These are phyloP conservation scores for Millerago galiae DNA, from an alignment of 805 yeast species.

Conservation along the genomic window DNA sequence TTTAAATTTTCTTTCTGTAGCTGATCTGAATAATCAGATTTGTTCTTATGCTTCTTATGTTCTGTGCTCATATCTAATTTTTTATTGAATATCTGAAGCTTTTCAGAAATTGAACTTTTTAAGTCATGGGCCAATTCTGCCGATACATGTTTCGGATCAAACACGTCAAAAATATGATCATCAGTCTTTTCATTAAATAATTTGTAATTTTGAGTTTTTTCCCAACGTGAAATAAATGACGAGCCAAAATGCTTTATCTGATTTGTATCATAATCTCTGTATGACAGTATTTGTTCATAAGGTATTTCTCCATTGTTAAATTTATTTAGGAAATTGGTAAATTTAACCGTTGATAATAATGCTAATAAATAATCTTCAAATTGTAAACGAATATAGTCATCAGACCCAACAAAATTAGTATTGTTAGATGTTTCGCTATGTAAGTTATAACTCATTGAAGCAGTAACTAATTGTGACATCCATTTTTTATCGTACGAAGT, in stretches of 20 bases:
- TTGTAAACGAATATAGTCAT: conserved; percentile 80
- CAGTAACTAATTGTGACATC: conserved; percentile 49
- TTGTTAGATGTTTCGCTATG: conserved; percentile 26
- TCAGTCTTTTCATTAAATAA: conserved; percentile 55
- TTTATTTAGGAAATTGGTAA: conserved; percentile 44
- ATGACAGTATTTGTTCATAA: conserved; percentile 21
- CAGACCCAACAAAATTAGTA: conserved; percentile 62
- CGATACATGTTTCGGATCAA: conserved; percentile 39
- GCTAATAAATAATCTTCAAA: conserved; percentile 89
- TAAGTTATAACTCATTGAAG: conserved; percentile 32
- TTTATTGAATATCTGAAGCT: conserved; percentile 27
- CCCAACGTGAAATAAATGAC: conserved; percentile 48
- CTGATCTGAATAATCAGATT: not conserved
- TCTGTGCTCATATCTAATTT: conserved; percentile 18
- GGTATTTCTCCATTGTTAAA: conserved; percentile 31
- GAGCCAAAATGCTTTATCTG: conserved; percentile 36
- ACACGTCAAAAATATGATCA: conserved; percentile 61
- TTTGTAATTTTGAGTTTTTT: conserved; percentile 44
- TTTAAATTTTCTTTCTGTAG: conserved; percentile 2
- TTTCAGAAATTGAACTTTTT: conserved; percentile 12
- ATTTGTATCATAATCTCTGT: conserved; percentile 23
- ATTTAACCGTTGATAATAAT: conserved; percentile 65
- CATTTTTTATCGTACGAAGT: conserved; percentile 68
- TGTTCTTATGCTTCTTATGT: not conserved
- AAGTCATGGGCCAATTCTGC: conserved; percentile 14